These are phyloP conservation scores for Cystobasidium sp. DNA, from an alignment of 1,284 basidiomycete species.

Conservation along the genomic window DNA sequence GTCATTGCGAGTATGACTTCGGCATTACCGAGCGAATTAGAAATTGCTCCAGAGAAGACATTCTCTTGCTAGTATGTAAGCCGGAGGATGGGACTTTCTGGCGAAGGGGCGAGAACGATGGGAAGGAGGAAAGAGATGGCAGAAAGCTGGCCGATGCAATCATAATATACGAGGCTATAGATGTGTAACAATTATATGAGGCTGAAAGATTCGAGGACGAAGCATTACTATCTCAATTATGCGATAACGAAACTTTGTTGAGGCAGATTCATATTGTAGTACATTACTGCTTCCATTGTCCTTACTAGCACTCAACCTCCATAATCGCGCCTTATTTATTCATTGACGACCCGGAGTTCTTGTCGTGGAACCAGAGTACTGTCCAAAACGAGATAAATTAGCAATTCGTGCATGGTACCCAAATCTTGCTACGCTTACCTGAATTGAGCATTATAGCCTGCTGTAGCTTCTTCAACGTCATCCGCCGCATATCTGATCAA, in stretches of 20 bases:
- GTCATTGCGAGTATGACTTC: constrained; percentile 40
- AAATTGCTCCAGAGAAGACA: constrained; percentile 5
- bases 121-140: too few species aligned
- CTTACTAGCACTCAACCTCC: too few species aligned
- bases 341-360: constrained; percentile 36
- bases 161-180: constrained; percentile 33
- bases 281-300: background rate
- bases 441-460: constrained; percentile 42
- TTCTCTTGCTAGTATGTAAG: constrained; percentile 24
- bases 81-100: constrained; percentile 30
- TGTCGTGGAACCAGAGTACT: constrained; percentile 28
- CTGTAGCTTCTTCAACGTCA: constrained; percentile 36
- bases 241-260: background rate
- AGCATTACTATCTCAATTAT: background rate
- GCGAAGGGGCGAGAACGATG: background rate
- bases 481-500: constrained; percentile 19
- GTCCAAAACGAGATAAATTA: background rate
- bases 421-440: background rate
- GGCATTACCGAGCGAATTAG: constrained; percentile 34
- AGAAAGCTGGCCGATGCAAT: constrained; percentile 19
- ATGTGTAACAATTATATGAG: background rate
- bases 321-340: background rate
- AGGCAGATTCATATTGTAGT: too few species aligned
- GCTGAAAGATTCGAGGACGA: background rate
- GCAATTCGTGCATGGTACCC: background rate